Conservation (phyloP, 371 early-diverging fungal species). For the Lichtheimia hyalospora region DNA sequence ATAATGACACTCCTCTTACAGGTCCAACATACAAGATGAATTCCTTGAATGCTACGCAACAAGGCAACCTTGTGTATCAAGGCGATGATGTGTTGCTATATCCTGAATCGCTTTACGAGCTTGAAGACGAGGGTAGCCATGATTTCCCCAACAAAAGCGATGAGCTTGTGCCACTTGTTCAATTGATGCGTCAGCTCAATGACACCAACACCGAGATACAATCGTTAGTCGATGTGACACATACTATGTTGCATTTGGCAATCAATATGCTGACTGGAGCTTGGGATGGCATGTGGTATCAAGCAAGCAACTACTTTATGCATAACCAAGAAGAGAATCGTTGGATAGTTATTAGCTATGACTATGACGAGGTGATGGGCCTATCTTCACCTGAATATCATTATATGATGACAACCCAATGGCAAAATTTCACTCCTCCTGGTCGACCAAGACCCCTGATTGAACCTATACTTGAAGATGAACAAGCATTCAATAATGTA, state of each 20-base stretch:
- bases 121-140: conserved; percentile 27
- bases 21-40: conserved; percentile 38
- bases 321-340: conserved; percentile 28
- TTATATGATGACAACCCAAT: conserved; percentile 30
- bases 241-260: conserved; percentile 45
- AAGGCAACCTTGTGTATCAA: conserved; percentile 36
- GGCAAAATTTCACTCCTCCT: conserved; percentile 30
- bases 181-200: conserved; percentile 24
- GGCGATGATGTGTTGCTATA: conserved; percentile 28
- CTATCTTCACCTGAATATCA: conserved; percentile 9
- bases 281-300: conserved; percentile 52
- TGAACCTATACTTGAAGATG: conserved; percentile 36
- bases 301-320: conserved; percentile 50
- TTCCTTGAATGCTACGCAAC: conserved; percentile 23
- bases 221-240: conserved; percentile 25
- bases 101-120: conserved; percentile 37
- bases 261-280: conserved; percentile 47
- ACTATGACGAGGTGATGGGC: conserved; percentile 57
- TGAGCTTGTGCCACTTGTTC: conserved; percentile 23
- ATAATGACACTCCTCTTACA: background rate
- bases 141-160: conserved; percentile 10
- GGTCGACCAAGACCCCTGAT: conserved; percentile 35
- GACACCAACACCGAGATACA: conserved; percentile 29
- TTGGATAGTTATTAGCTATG: conserved; percentile 53
- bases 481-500: conserved; percentile 38